Percentiles rank a stretch among this genome's conserved stretches.
Conservation (phyloP, 2,329 filamentous ascomycete genomes). For the Hypomyces perniciosus region DNA sequence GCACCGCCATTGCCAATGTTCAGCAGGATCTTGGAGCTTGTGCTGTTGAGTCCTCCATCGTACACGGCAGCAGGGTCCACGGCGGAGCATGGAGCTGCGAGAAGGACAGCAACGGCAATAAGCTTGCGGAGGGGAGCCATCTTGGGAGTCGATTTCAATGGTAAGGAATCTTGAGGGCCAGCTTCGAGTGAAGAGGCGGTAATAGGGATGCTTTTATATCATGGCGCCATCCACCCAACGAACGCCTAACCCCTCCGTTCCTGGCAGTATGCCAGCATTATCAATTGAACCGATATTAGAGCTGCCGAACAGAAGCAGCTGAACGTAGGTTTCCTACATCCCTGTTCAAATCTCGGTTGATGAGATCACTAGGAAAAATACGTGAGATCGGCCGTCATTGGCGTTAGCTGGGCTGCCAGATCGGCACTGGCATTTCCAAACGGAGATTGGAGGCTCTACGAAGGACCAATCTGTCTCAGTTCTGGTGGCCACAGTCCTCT, state of each 20-base stretch:
- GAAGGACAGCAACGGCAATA: background rate
- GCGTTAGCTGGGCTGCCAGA: background rate
- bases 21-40: conserved; percentile 17
- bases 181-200: too few relatives aligned
- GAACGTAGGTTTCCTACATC: too few relatives aligned
- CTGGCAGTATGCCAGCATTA: background rate
- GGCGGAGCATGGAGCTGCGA: conserved; percentile 2
- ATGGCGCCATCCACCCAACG: too few relatives aligned
- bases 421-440: background rate
- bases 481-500: background rate
- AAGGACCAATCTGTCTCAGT: too few relatives aligned
- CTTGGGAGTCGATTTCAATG: background rate
- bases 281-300: background rate
- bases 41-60: conserved; percentile 16
- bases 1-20: conserved; percentile 32
- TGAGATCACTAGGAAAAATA: background rate
- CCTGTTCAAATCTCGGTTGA: background rate
- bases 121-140: conserved; percentile 9
- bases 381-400: background rate
- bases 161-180: too few relatives aligned
- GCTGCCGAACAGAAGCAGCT: background rate
- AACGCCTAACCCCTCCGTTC: too few relatives aligned
- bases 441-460: background rate
- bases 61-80: conserved; percentile 18
- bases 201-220: too few relatives aligned